Evolutionary conservation across 2,329 filamentous ascomycete genomes (phyloP).

Genomic region (Elsinoe perseae): DNA sequence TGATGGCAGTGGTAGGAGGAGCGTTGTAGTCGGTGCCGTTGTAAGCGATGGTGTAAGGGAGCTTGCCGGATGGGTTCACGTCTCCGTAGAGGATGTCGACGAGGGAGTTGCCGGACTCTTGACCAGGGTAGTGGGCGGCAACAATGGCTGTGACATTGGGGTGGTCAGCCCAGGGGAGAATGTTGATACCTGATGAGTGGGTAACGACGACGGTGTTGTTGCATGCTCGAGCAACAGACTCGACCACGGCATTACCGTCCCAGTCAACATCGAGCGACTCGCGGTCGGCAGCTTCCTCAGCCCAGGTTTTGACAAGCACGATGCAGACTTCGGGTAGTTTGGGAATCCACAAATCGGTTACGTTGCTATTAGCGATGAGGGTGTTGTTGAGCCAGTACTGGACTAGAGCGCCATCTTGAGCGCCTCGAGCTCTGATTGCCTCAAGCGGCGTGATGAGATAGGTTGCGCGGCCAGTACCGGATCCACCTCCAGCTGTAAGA

Average conservation of each 20-base stretch:
- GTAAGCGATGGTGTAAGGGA: constrained; percentile 67
- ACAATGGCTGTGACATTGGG: constrained; percentile 36
- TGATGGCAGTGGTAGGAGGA: constrained; percentile 56
- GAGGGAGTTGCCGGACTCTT: constrained; percentile 41
- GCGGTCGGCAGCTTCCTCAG: constrained; percentile 23
- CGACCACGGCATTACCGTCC: constrained; percentile 18
- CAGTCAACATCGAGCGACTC: constrained; percentile 17
- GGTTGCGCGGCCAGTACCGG: constrained; percentile 17
- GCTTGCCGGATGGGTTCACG: constrained; percentile 44
- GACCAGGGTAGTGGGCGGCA: constrained; percentile 34
- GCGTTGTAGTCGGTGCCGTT: constrained; percentile 58
- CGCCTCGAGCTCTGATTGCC: constrained; percentile 25
- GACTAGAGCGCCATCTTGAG: constrained; percentile 27
- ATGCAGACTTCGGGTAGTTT: constrained; percentile 17
- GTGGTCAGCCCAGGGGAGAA: constrained; percentile 24
- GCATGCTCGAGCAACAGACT: constrained; percentile 19
- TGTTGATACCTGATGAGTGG: constrained; percentile 18
- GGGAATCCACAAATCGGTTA: background rate
- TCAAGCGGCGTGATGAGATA: constrained; percentile 20
- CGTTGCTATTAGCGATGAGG: constrained; percentile 14
- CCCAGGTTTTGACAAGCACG: constrained; percentile 20
- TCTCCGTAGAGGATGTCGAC: constrained; percentile 41
- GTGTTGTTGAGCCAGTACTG: constrained; percentile 30
- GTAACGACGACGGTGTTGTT: constrained; percentile 21
- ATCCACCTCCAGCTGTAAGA: constrained; percentile 20